Evolutionary conservation across 2,329 filamentous ascomycete species (phyloP), one percentile per base, ranked within the genome.

Genomic region (Aspergillus sergii): DNA sequence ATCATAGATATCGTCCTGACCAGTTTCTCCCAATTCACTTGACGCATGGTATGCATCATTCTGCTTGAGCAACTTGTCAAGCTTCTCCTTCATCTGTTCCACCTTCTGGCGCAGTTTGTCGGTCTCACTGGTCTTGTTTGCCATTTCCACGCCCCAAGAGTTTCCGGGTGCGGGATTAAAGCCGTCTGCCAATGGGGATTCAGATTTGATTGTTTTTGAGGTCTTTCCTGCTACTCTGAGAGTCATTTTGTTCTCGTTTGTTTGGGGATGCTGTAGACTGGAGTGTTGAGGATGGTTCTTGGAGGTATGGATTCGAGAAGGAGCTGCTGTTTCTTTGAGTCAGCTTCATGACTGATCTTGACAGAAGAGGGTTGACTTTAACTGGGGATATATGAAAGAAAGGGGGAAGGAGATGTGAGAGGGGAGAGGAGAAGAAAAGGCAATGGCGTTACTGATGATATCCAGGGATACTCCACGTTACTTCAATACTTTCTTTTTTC

Each of bases 1-100:
- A 41, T 65, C 14, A 58, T 61, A 19, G 8, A 45, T 57, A 64
- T 64, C 30, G 21, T 66, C 23, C 58, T 67, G 7, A 36, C 64
- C 16, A 64, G 63, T 8, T 28, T 28, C 21, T 2, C 12, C 21
- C 23, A 9, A 6, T 1, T 48, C 21, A 16, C 12, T n/a, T 48
- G 23, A 28, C n/a, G n/a, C n/a, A 9, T 16, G 19, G 16, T 48
- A 48, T 5, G 11, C 5, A 10, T 45, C 43, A 16, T 23, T 28
- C 45, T 28, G 45, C 45, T 26, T 16, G 45, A 48, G 21, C 12
- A 48, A 23, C 21, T 26, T 26, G 12, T 28, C 45, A 9, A 48
- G 21, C 45, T 28, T 48, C 21, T 16, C 21, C 5, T 3, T 16
- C 45, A 48, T 46, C 21, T 26, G 21, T 6, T 26, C 45, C 23